Conservation (phyloP, 768 basidiomycete genomes). For the Termitomyces sp. region DNA sequence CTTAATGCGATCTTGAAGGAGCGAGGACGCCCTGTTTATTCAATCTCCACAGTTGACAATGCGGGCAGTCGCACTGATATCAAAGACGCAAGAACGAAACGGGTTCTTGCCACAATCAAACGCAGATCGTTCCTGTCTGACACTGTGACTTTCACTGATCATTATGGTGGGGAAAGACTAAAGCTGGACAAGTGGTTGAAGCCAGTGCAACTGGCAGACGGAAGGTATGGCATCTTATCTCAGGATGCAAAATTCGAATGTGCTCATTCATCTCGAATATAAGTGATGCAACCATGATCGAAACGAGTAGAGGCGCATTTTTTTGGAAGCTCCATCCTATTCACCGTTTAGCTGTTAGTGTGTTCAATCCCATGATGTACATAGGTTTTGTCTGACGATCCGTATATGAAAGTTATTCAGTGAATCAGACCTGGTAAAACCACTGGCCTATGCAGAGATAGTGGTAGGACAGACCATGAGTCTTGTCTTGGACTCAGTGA, state of each 20-base stretch:
- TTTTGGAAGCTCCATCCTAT: constrained; percentile 4
- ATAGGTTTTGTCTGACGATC: neutral
- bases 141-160: constrained; percentile 21
- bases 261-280: neutral
- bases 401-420: neutral
- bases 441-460: neutral
- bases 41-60: constrained; percentile 19
- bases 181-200: constrained; percentile 23
- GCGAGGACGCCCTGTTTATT: constrained; percentile 18
- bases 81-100: constrained; percentile 17
- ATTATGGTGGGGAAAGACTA: constrained; percentile 15
- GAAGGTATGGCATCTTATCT: constrained; percentile 5
- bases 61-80: constrained; percentile 19
- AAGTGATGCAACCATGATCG: neutral
- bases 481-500: constrained; percentile 8
- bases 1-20: constrained; percentile 18
- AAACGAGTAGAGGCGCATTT: neutral
- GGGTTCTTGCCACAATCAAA: constrained; percentile 18
- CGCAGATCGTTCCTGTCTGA: constrained; percentile 19
- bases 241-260: neutral
- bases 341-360: constrained; percentile 9
- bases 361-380: neutral
- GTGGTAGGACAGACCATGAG: neutral
- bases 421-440: neutral
- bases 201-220: constrained; percentile 10